These are phyloP conservation scores for Clarireedia monteithiana DNA, from an alignment of 2,329 filamentous ascomycete genomes.

Conservation along the genomic window DNA sequence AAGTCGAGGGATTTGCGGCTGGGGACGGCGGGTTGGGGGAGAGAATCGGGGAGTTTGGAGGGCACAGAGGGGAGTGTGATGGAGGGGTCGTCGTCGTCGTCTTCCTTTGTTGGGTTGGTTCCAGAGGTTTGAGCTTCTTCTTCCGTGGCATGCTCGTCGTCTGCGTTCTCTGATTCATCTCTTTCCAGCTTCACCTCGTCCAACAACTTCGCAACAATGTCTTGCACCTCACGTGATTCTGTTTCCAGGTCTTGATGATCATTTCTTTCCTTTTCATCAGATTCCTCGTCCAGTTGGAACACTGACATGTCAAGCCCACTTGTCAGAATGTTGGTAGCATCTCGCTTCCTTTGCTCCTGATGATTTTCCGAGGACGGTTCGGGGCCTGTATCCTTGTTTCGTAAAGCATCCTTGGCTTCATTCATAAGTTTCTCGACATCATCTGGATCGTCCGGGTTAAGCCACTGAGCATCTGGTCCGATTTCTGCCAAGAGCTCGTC, in stretches of 20 bases:
- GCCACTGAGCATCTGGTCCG: conserved; percentile 24
- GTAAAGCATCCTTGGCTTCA: conserved; percentile 22
- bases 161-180: not conserved
- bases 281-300: conserved; percentile 35
- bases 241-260: conserved; percentile 23
- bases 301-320: conserved; percentile 27
- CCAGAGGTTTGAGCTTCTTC: not conserved
- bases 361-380: not conserved
- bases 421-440: conserved; percentile 25
- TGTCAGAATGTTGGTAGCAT: conserved; percentile 27
- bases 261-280: conserved; percentile 35
- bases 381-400: conserved; percentile 3
- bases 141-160: not conserved
- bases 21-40: not conserved
- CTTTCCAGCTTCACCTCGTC: conserved; percentile 26
- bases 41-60: conserved; percentile 14
- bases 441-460: conserved; percentile 24
- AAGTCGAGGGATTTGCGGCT: conserved; percentile 23
- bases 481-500: conserved; percentile 27
- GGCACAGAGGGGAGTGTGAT: conserved; percentile 22
- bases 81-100: not conserved
- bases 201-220: conserved; percentile 25
- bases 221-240: conserved; percentile 26
- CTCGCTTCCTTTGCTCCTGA: conserved; percentile 17
- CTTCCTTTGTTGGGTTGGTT: not conserved